phyloP scores from a whole-genome alignment of 176 grass and related monocot species.

The Oryza coarctata region DNA sequence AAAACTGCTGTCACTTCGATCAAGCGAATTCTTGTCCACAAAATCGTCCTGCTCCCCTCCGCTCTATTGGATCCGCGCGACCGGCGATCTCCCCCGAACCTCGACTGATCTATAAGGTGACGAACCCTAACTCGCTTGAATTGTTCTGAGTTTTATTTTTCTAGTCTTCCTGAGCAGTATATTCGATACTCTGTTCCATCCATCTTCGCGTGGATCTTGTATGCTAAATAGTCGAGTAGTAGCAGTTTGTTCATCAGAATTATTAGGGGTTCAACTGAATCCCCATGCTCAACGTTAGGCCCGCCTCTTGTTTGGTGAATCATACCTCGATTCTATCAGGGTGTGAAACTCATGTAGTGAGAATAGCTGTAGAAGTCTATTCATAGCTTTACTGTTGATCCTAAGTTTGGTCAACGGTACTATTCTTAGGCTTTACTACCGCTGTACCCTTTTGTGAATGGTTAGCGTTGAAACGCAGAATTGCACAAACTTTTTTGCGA shows the following conservation, averaged over 20 bases:
- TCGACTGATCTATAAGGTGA: neutral
- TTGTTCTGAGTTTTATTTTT: neutral
- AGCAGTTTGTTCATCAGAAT: neutral
- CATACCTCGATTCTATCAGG: conserved; percentile 6
- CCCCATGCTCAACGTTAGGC: neutral
- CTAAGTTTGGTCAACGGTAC: conserved; percentile 22
- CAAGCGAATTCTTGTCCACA: too few species aligned
- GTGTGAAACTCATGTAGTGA: conserved; percentile 32
- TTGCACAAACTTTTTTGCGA: neutral
- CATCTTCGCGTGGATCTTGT: neutral
- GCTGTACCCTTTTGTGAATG: neutral
- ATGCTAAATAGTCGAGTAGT: neutral
- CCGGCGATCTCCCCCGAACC: neutral
- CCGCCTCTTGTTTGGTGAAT: neutral
- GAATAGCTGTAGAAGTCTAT: conserved; percentile 23
- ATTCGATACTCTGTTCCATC: neutral
- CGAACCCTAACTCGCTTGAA: neutral
- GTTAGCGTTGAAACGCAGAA: neutral
- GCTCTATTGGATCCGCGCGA: neutral
- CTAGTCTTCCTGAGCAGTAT: neutral
- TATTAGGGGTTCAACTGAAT: neutral
- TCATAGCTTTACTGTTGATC: conserved; percentile 2
- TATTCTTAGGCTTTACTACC: conserved; percentile 18
- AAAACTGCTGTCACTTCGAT: too few species aligned
- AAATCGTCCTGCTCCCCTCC: neutral